These are phyloP conservation scores for Penicillium daleae DNA, from an alignment of 495 filamentous ascomycete species.

Conservation along the genomic window DNA sequence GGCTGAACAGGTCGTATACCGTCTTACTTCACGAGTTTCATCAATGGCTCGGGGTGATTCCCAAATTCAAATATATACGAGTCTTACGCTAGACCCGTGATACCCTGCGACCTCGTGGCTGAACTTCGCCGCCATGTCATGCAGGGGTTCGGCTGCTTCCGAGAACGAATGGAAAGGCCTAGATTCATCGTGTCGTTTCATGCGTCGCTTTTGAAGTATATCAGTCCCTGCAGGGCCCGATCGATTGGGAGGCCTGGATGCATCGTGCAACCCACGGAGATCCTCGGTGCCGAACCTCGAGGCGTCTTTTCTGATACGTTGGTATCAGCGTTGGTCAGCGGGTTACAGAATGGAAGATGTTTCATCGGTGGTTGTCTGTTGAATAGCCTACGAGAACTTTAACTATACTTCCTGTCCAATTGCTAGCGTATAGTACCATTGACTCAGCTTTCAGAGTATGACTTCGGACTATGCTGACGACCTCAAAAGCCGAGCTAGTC, in stretches of 20 bases:
- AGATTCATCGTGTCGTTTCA: not conserved
- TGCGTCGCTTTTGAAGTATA: not conserved
- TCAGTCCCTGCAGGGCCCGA: slow-evolving; percentile 1
- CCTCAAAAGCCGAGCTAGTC: not conserved
- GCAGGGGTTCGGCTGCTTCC: slow-evolving; percentile 1
- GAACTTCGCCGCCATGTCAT: not conserved
- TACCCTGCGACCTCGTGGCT: slow-evolving; percentile 8
- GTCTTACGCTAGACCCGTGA: slow-evolving; percentile 9
- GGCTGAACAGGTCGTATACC: slow-evolving; percentile 6
- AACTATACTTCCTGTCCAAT: too few relatives aligned
- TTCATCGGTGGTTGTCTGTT: not conserved
- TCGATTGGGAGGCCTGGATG: not conserved
- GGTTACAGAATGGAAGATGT: not conserved
- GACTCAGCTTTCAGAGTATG: not conserved
- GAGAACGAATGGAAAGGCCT: not conserved
- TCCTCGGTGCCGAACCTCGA: not conserved
- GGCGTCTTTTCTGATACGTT: not conserved
- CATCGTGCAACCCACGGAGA: not conserved
- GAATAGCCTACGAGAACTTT: too few relatives aligned
- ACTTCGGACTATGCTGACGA: not conserved
- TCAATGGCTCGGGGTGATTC: not conserved
- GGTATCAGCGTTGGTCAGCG: not conserved
- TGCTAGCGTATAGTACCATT: too few relatives aligned
- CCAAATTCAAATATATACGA: not conserved
- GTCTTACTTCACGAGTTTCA: not conserved